Conservation (phyloP, 1,284 basidiomycete species). For the Pascua guehoae region DNA sequence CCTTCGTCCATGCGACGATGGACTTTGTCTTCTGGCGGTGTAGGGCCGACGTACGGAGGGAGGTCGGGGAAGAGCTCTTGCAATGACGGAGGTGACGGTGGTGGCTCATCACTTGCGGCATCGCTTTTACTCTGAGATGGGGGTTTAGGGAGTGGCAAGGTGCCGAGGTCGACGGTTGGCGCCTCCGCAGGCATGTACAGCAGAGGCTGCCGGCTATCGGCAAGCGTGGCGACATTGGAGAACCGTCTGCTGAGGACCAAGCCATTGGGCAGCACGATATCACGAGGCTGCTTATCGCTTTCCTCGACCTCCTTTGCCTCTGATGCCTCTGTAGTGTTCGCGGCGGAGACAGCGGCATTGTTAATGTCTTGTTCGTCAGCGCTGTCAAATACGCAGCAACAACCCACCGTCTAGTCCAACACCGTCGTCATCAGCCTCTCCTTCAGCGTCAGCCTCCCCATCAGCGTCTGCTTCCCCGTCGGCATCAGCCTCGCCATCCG, state of each 20-base stretch:
- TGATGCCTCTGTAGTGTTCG: not conserved
- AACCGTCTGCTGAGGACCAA: constrained; percentile 39
- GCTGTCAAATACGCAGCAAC: not conserved
- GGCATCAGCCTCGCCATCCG: constrained; percentile 19
- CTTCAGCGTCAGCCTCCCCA: constrained; percentile 26
- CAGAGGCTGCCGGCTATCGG: constrained; percentile 29
- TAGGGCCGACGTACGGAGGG: constrained; percentile 47
- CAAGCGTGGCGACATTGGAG: constrained; percentile 29
- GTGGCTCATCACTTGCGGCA: constrained; percentile 4
- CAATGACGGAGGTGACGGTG: constrained; percentile 32
- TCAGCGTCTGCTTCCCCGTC: constrained; percentile 41
- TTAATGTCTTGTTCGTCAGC: constrained; percentile 11
- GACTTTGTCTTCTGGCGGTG: constrained; percentile 41
- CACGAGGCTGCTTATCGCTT: constrained; percentile 8
- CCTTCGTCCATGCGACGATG: constrained; percentile 55
- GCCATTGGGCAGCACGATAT: constrained; percentile 32
- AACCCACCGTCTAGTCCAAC: constrained; percentile 27
- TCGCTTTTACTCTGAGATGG: not conserved
- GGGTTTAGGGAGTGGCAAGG: constrained; percentile 17
- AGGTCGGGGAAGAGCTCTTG: constrained; percentile 56
- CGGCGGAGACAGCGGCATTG: constrained; percentile 4
- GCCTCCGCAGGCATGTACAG: constrained; percentile 31
- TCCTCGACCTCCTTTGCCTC: constrained; percentile 15
- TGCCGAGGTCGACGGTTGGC: constrained; percentile 34
- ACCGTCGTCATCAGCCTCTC: constrained; percentile 27